Percentiles rank a stretch among this genome's conserved stretches.
phyloP scores from a whole-genome alignment of 306 rosid species.

The Prunus armeniaca region DNA sequence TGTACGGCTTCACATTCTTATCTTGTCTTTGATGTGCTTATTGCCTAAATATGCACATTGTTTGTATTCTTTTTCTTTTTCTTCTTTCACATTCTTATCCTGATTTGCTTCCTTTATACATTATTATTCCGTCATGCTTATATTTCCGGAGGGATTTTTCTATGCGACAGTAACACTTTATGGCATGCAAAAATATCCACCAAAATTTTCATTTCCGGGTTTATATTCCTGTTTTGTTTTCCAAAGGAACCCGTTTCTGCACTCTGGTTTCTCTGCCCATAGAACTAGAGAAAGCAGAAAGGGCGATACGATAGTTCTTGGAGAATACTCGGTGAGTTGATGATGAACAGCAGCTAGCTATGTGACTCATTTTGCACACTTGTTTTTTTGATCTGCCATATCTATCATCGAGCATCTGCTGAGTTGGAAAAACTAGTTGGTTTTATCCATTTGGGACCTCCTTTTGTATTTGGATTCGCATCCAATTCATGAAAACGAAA shows the following conservation, averaged over 20 bases:
- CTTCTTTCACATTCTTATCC: not conserved
- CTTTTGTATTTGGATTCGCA: constrained; percentile 37
- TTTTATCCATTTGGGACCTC: constrained; percentile 69
- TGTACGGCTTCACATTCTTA: constrained; percentile 46
- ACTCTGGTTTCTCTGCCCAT: not conserved
- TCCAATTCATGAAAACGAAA: constrained; percentile 32
- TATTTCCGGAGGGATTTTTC: not conserved
- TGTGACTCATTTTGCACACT: not conserved
- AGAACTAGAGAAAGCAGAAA: no score
- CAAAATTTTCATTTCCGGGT: not conserved
- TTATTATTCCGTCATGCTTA: not conserved
- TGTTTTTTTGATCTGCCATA: not conserved
- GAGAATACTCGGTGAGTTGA: not conserved
- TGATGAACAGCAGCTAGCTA: not conserved
- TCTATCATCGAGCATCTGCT: constrained; percentile 33
- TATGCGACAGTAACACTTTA: not conserved
- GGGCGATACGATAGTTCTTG: not conserved
- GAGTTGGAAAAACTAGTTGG: constrained; percentile 52
- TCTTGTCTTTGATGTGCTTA: not conserved
- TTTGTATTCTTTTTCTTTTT: not conserved
- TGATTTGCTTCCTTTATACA: not conserved
- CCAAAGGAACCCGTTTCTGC: no score
- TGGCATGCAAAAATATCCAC: not conserved
- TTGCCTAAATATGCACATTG: no score
- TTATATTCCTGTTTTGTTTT: no score